A percentile compares a stretch with the other conserved stretches of the same genome.
Conservation (phyloP, 2,329 filamentous ascomycete species). For the Diaporthe velutina region DNA sequence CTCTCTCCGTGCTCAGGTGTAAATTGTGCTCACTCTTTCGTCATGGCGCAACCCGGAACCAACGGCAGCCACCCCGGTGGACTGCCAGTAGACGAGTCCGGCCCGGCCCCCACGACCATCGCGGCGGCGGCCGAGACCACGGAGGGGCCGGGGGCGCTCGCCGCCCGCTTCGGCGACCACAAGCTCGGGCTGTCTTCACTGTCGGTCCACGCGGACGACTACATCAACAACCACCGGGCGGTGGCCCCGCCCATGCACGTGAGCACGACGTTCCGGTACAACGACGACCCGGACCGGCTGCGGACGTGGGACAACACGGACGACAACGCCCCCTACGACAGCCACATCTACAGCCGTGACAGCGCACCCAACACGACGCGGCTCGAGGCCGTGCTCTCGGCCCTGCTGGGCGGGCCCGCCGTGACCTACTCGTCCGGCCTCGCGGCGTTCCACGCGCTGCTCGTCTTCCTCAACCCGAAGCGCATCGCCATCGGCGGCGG, state of each 20-base stretch:
- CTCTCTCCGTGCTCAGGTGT: neutral
- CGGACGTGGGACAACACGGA: slow-evolving; percentile 63
- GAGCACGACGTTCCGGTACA: slow-evolving; percentile 91
- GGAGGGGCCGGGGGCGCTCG: slow-evolving; percentile 44
- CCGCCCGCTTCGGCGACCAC: slow-evolving; percentile 49
- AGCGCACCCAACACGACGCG: slow-evolving; percentile 85
- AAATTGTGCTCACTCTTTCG: neutral
- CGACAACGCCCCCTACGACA: slow-evolving; percentile 65
- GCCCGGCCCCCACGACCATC: slow-evolving; percentile 14
- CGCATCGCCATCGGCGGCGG: slow-evolving; percentile 85
- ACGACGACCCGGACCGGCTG: slow-evolving; percentile 76
- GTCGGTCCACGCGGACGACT: slow-evolving; percentile 86
- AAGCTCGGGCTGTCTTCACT: slow-evolving; percentile 73
- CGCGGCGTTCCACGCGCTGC: slow-evolving; percentile 87
- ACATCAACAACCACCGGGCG: slow-evolving; percentile 79
- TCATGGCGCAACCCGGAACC: slow-evolving; percentile 26
- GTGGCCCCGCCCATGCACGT: slow-evolving; percentile 92
- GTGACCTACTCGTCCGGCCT: slow-evolving; percentile 89
- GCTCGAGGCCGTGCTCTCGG: slow-evolving; percentile 84
- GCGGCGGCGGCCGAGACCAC: slow-evolving; percentile 6
- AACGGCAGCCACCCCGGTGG: slow-evolving; percentile 21
- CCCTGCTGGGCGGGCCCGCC: slow-evolving; percentile 76
- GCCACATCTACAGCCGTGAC: slow-evolving; percentile 87
- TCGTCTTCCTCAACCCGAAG: slow-evolving; percentile 86
- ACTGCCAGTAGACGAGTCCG: slow-evolving; percentile 32